Evolutionary conservation across 2,329 filamentous ascomycete genomes (phyloP).

Genomic region (Sarocladiaceae sp.): DNA sequence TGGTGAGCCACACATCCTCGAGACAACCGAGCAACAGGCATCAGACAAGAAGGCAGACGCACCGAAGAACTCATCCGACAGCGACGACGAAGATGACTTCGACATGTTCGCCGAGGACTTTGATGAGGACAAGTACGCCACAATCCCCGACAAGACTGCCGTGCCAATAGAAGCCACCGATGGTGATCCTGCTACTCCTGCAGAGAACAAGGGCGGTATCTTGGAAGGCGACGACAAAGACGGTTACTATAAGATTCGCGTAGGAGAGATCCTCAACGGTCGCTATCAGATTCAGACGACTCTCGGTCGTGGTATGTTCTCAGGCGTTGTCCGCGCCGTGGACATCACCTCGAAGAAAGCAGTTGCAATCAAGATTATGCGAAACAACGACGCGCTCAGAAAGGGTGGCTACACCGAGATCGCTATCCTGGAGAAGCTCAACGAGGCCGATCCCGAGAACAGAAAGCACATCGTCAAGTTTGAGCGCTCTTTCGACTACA

Average conservation of each 20-base stretch:
- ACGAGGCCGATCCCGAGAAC: constrained; percentile 78
- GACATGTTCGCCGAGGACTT: constrained; percentile 90
- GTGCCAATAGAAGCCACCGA: constrained; percentile 37
- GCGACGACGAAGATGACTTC: constrained; percentile 66
- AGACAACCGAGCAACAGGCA: constrained; percentile 20
- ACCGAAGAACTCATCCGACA: constrained; percentile 29
- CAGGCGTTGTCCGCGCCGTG: constrained; percentile 84
- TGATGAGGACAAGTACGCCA: constrained; percentile 61
- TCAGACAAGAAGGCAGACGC: constrained; percentile 25
- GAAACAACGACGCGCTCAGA: constrained; percentile 87
- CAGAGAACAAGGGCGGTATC: constrained; percentile 67
- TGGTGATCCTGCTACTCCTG: constrained; percentile 46
- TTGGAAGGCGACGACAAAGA: constrained; percentile 92
- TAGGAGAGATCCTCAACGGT: constrained; percentile 83
- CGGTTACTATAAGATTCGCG: constrained; percentile 93
- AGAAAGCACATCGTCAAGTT: constrained; percentile 91
- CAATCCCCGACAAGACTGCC: constrained; percentile 34
- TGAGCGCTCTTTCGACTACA: constrained; percentile 85
- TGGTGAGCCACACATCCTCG: constrained; percentile 32
- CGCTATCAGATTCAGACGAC: constrained; percentile 86
- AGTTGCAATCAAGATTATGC: constrained; percentile 98
- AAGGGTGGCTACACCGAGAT: constrained; percentile 95
- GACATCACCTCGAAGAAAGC: constrained; percentile 69
- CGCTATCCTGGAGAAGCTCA: constrained; percentile 83
- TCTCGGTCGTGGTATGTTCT: constrained; percentile 93